Conservation (phyloP, 2,329 filamentous ascomycete genomes). For the Neurospora sp. region DNA sequence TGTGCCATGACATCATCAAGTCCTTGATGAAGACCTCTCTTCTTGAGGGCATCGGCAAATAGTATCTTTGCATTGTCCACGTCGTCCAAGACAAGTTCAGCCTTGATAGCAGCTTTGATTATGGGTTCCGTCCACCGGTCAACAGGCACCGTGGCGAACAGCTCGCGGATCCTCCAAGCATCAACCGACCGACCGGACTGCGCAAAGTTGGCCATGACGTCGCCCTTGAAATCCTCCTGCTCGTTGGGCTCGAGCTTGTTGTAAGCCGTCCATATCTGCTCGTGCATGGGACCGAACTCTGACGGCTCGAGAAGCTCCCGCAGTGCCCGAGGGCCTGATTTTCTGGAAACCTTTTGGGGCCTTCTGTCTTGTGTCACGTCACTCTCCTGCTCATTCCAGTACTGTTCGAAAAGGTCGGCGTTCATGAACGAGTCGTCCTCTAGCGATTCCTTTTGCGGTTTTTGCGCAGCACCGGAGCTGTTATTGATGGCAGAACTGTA, state of each 20-base stretch:
- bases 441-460: background rate
- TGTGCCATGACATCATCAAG: constrained; percentile 35
- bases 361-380: background rate
- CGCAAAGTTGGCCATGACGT: constrained; percentile 33
- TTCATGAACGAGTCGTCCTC: constrained; percentile 5
- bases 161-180: constrained; percentile 32
- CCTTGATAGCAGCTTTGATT: constrained; percentile 31
- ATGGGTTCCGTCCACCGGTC: constrained; percentile 30
- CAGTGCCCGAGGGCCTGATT: background rate
- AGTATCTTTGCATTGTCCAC: constrained; percentile 27
- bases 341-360: background rate
- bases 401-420: constrained; percentile 1
- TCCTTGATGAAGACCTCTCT: constrained; percentile 26
- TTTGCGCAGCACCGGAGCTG: background rate
- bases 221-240: constrained; percentile 19
- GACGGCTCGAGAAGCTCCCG: constrained; percentile 4
- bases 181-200: constrained; percentile 33
- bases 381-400: background rate
- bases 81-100: constrained; percentile 32
- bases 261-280: constrained; percentile 36
- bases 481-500: constrained; percentile 18
- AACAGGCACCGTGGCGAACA: constrained; percentile 31
- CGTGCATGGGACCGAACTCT: constrained; percentile 19
- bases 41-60: constrained; percentile 29
- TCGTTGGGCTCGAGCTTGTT: constrained; percentile 25